phyloP scores from a whole-genome alignment of 2,329 filamentous ascomycete genomes.

The Venturia effusa region DNA sequence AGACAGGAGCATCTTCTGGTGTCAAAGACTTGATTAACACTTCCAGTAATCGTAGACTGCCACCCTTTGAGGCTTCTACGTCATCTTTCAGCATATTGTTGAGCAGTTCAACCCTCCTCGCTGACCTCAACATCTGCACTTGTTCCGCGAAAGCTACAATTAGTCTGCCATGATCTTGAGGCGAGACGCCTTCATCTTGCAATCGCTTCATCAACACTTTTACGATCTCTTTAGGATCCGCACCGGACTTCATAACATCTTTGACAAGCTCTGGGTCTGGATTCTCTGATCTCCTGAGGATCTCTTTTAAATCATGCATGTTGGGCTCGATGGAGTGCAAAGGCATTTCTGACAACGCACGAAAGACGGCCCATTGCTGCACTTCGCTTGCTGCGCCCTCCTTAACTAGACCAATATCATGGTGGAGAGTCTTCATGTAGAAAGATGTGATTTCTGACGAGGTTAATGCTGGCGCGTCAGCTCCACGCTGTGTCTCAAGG shows the following conservation, averaged over 20 bases:
- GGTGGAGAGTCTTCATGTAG: neutral
- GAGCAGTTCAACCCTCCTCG: neutral
- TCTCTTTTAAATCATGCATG: neutral
- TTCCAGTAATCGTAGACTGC: slow-evolving; percentile 1
- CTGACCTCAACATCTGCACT: neutral
- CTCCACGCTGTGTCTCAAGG: neutral
- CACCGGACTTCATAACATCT: neutral
- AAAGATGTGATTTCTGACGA: neutral
- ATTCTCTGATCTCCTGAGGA: neutral
- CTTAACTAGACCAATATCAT: neutral
- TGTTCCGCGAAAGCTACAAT: neutral
- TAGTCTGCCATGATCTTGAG: neutral
- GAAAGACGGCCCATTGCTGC: neutral
- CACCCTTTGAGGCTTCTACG: neutral
- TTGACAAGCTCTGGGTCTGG: neutral
- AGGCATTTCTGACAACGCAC: neutral
- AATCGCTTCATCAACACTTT: neutral
- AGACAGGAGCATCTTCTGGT: neutral
- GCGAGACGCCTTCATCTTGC: neutral
- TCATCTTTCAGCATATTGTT: neutral
- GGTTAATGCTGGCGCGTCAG: neutral
- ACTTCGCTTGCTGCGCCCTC: neutral
- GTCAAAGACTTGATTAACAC: neutral
- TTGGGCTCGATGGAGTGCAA: neutral
- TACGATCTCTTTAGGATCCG: neutral